Percentiles rank a stretch among this genome's conserved stretches.
These are phyloP conservation scores for Pichia sp. DNA, from an alignment of 1,139 yeast species.

Conservation along the genomic window DNA sequence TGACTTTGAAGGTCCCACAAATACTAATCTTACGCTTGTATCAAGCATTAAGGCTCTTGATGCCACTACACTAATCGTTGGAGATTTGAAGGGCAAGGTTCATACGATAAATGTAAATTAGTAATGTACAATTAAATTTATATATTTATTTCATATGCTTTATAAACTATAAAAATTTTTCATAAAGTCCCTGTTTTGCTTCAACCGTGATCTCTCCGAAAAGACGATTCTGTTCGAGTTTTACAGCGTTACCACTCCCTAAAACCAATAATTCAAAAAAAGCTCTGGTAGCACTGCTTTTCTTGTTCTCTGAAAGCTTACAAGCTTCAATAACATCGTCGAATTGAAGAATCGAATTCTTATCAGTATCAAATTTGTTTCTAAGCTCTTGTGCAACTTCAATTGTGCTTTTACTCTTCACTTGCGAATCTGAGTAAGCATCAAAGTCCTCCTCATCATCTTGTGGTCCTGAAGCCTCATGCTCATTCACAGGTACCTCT, in stretches of 20 bases:
- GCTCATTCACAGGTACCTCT: constrained; percentile 4
- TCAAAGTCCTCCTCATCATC: constrained; percentile 7
- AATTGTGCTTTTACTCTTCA: constrained; percentile 43
- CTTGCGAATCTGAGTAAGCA: constrained; percentile 14
- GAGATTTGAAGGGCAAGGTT: constrained; percentile 21
- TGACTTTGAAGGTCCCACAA: background rate
- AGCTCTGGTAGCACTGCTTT: constrained; percentile 52
- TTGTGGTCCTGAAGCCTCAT: constrained; percentile 3
- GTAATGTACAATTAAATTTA: background rate
- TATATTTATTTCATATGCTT: background rate
- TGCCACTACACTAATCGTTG: constrained; percentile 1
- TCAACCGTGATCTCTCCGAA: constrained; percentile 58
- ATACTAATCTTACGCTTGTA: background rate
- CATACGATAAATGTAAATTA: constrained; percentile 8
- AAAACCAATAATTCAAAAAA: constrained; percentile 81
- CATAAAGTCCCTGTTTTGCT: constrained; percentile 48
- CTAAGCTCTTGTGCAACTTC: constrained; percentile 54
- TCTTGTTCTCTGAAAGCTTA: constrained; percentile 16
- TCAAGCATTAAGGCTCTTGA: background rate
- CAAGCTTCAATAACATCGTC: constrained; percentile 3
- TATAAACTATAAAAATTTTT: constrained; percentile 26
- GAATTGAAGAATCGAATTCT: background rate
- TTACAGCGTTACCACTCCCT: constrained; percentile 72
- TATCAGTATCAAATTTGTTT: constrained; percentile 2
- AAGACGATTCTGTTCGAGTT: constrained; percentile 54